phyloP scores from a whole-genome alignment of 169 alveolate species.

The Plasmodium reichenowi region DNA sequence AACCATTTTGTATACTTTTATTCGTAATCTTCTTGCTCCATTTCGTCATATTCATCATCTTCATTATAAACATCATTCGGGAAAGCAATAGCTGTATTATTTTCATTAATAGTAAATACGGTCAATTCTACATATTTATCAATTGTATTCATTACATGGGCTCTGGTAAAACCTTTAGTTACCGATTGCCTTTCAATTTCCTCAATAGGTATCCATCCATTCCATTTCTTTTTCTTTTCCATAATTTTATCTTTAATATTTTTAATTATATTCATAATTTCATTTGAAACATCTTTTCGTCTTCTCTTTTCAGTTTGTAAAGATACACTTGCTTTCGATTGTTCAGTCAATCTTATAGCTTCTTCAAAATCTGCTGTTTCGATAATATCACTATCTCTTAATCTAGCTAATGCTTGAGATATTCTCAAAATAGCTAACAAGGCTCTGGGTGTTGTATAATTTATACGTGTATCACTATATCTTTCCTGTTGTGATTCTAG shows the following conservation, averaged over 20 bases:
- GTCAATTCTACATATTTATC: constrained; percentile 87
- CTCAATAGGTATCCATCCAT: constrained; percentile 83
- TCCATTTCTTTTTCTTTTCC: constrained; percentile 83
- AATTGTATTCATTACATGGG: constrained; percentile 81
- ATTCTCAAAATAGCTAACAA: constrained; percentile 95
- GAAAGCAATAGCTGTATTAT: constrained; percentile 71
- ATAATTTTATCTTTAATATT: constrained; percentile 79
- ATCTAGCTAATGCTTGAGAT: constrained; percentile 95
- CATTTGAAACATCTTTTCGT: constrained; percentile 81
- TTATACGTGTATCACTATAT: constrained; percentile 89
- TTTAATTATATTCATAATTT: constrained; percentile 86
- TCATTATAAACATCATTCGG: constrained; percentile 53
- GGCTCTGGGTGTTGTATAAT: constrained; percentile 98
- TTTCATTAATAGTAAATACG: constrained; percentile 77
- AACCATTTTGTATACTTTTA: neutral
- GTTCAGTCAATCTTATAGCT: constrained; percentile 95
- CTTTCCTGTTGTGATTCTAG: constrained; percentile 83
- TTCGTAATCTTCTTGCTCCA: constrained; percentile 5
- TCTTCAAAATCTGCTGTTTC: constrained; percentile 95
- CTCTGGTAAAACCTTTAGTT: constrained; percentile 82
- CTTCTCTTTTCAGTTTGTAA: constrained; percentile 79
- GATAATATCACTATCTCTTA: constrained; percentile 93
- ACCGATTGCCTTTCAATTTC: constrained; percentile 83
- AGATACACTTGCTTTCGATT: constrained; percentile 89
- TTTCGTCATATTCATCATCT: constrained; percentile 33